A percentile compares a stretch with the other conserved stretches of the same genome.
Conservation (phyloP, 2,329 filamentous ascomycete species). For the Claviceps cyperi region DNA sequence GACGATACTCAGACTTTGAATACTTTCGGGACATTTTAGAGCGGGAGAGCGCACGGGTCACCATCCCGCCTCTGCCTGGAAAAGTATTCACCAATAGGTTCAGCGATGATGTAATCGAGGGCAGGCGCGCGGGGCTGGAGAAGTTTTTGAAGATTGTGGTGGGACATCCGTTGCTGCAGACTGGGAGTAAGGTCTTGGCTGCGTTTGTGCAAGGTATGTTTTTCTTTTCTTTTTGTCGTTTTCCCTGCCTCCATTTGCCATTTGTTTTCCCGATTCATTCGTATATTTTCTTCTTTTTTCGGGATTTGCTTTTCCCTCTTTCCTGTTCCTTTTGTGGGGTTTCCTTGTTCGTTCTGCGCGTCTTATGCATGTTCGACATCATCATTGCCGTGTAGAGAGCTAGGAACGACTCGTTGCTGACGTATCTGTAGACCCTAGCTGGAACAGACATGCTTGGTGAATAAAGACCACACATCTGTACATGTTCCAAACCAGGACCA, state of each 20-base stretch:
- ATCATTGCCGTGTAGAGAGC: neutral
- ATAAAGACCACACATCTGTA: too few relatives aligned
- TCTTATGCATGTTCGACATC: neutral
- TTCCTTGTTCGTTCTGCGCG: too few relatives aligned
- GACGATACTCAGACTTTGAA: constrained; percentile 96
- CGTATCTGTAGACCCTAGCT: constrained; percentile 54
- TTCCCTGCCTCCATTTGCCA: neutral
- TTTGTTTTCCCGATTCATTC: neutral
- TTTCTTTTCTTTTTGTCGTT: neutral
- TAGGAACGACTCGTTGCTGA: neutral
- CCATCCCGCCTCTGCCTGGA: constrained; percentile 86
- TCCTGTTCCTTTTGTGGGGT: neutral
- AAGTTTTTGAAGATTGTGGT: constrained; percentile 96
- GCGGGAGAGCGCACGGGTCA: constrained; percentile 84
- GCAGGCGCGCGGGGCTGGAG: constrained; percentile 78
- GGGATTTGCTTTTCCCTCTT: too few relatives aligned
- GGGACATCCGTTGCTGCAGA: constrained; percentile 90
- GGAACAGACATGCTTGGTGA: constrained; percentile 86
- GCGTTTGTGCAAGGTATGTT: constrained; percentile 82
- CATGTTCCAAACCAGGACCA: neutral
- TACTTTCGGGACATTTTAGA: constrained; percentile 97
- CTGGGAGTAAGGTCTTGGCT: constrained; percentile 89
- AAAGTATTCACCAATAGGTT: constrained; percentile 98
- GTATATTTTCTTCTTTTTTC: too few relatives aligned
- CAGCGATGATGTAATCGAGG: constrained; percentile 96